These are phyloP conservation scores for Amphichorda felina DNA, from an alignment of 2,329 filamentous ascomycete genomes.

Conservation along the genomic window DNA sequence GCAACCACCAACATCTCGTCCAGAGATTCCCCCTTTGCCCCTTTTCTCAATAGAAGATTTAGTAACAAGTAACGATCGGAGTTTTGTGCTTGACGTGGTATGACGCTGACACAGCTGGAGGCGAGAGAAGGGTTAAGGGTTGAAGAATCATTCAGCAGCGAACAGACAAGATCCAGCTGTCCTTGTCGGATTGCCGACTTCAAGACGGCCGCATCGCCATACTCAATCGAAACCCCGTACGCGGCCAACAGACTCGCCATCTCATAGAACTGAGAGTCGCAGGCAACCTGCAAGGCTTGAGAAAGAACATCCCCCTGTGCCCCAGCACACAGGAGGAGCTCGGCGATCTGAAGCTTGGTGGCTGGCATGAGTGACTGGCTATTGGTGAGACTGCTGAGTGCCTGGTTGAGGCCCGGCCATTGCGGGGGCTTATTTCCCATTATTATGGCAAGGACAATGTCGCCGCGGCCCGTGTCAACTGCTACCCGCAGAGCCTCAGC, in stretches of 20 bases:
- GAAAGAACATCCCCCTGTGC: conserved; percentile 39
- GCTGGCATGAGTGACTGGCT: conserved; percentile 32
- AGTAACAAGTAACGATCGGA: conserved; percentile 34
- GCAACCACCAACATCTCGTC: conserved; percentile 39
- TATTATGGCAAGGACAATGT: conserved; percentile 42
- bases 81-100: conserved; percentile 32
- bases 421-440: conserved; percentile 40
- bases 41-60: conserved; percentile 33
- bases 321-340: conserved; percentile 46
- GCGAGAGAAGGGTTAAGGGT: conserved; percentile 30
- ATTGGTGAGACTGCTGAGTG: conserved; percentile 34
- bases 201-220: conserved; percentile 35
- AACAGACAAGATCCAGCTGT: conserved; percentile 31
- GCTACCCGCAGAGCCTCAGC: conserved; percentile 40
- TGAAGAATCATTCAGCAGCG: conserved; percentile 32
- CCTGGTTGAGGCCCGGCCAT: conserved; percentile 32
- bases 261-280: conserved; percentile 36
- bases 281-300: conserved; percentile 34
- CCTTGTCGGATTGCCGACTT: conserved; percentile 33
- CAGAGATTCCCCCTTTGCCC: conserved; percentile 33
- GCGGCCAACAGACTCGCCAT: conserved; percentile 40
- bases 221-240: conserved; percentile 43
- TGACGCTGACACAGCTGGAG: conserved; percentile 34
- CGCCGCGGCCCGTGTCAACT: conserved; percentile 33
- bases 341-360: conserved; percentile 38